Conservation (phyloP, 129 eudicot genomes). For the Daucus carota region DNA sequence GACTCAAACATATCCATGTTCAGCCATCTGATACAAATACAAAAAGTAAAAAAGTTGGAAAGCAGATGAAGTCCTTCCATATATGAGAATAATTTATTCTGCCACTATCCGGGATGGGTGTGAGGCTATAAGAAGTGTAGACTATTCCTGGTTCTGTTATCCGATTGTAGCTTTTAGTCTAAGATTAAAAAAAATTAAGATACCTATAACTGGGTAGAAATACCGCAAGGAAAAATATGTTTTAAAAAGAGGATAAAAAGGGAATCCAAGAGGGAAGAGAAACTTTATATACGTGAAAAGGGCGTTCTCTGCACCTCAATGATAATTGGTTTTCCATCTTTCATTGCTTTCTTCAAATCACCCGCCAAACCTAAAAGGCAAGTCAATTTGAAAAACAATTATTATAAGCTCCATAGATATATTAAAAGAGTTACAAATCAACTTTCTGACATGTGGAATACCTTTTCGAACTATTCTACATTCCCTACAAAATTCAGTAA, state of each 20-base stretch:
- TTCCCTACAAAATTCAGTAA: constrained; percentile 98
- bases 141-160: not conserved
- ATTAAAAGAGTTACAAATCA: constrained; percentile 4
- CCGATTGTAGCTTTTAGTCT: not conserved
- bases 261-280: not conserved
- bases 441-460: constrained; percentile 17
- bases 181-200: not conserved
- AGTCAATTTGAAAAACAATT: not conserved
- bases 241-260: not conserved
- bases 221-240: not conserved
- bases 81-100: not conserved
- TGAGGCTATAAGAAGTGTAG: not conserved
- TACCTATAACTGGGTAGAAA: not conserved
- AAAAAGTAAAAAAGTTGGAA: not conserved
- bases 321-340: constrained; percentile 97
- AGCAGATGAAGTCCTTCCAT: not conserved
- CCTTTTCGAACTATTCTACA: constrained; percentile 98
- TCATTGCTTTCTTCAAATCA: constrained; percentile 99
- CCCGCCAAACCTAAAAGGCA: constrained; percentile 79
- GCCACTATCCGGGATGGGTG: not conserved
- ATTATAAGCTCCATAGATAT: not conserved
- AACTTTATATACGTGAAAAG: not conserved
- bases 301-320: constrained; percentile 54
- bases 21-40: not conserved
- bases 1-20: not conserved